Percentiles rank a stretch among this genome's conserved stretches.
Conservation (phyloP, 345 rosid genomes). For the Geranium brycei region DNA sequence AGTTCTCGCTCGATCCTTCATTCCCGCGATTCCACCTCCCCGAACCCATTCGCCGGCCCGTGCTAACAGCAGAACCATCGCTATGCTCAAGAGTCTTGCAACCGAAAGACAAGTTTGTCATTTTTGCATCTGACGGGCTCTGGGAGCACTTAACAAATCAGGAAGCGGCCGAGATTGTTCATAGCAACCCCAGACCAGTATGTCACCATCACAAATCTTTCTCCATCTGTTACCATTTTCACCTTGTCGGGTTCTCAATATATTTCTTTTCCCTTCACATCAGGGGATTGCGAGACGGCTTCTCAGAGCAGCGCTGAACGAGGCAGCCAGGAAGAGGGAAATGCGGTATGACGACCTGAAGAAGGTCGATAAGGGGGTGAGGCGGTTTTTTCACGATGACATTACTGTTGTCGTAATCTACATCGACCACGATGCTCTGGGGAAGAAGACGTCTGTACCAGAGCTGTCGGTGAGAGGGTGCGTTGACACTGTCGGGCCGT, state of each 20-base stretch:
- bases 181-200: constrained; percentile 59
- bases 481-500: constrained; percentile 47
- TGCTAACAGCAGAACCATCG: constrained; percentile 69
- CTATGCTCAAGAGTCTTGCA: constrained; percentile 43
- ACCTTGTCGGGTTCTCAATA: not conserved
- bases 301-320: constrained; percentile 51
- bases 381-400: constrained; percentile 74
- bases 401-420: constrained; percentile 78
- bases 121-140: constrained; percentile 94
- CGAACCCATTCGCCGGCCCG: constrained; percentile 64
- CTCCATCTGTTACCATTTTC: not conserved
- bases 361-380: constrained; percentile 45
- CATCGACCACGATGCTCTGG: constrained; percentile 45
- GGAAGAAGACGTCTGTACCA: constrained; percentile 29
- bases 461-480: constrained; percentile 63
- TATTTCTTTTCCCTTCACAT: not conserved
- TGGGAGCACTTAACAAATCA: constrained; percentile 84
- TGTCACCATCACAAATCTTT: constrained; percentile 7
- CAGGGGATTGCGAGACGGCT: constrained; percentile 82
- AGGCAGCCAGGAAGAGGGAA: constrained; percentile 60
- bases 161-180: constrained; percentile 70
- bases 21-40: constrained; percentile 76
- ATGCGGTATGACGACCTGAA: constrained; percentile 58
- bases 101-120: constrained; percentile 65
- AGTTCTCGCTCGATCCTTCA: constrained; percentile 73